These are phyloP conservation scores for Rhynchosporium secalis DNA, from an alignment of 2,329 filamentous ascomycete species.

Conservation along the genomic window DNA sequence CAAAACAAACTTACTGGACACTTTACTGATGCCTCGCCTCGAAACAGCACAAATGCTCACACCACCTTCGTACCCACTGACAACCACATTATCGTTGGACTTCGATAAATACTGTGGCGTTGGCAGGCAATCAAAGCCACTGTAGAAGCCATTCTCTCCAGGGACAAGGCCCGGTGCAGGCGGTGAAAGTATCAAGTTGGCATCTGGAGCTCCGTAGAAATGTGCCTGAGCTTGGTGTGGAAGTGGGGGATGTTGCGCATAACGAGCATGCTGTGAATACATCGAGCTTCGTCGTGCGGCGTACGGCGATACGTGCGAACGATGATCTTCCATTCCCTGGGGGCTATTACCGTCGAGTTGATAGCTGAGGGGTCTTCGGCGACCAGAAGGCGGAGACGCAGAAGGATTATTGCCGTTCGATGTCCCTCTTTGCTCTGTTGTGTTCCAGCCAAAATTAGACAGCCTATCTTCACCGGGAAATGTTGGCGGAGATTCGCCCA, in stretches of 20 bases:
- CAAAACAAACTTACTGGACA: slow-evolving; percentile 50
- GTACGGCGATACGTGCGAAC: slow-evolving; percentile 45
- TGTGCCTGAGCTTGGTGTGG: slow-evolving; percentile 76
- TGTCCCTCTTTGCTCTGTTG: slow-evolving; percentile 36
- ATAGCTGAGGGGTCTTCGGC: slow-evolving; percentile 53
- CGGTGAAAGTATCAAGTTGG: slow-evolving; percentile 59
- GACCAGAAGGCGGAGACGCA: slow-evolving; percentile 40
- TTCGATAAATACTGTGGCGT: slow-evolving; percentile 39
- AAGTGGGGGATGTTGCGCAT: slow-evolving; percentile 59
- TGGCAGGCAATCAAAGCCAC: slow-evolving; percentile 74
- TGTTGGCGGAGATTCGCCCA: slow-evolving; percentile 47
- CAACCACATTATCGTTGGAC: slow-evolving; percentile 60
- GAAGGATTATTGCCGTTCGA: slow-evolving; percentile 33
- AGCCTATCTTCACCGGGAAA: slow-evolving; percentile 38
- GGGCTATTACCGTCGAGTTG: slow-evolving; percentile 42
- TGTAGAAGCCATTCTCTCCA: slow-evolving; percentile 72
- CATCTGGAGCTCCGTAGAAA: slow-evolving; percentile 73
- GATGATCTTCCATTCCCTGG: slow-evolving; percentile 49
- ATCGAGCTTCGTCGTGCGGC: slow-evolving; percentile 51
- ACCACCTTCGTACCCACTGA: slow-evolving; percentile 79
- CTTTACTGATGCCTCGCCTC: slow-evolving; percentile 67
- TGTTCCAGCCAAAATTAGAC: slow-evolving; percentile 35
- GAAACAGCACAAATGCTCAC: slow-evolving; percentile 74
- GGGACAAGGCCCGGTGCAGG: slow-evolving; percentile 57
- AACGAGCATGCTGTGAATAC: slow-evolving; percentile 51